Percentiles rank a stretch among this genome's conserved stretches.
Evolutionary conservation across 1,284 basidiomycete genomes (phyloP).

Genomic region (Boletus semigastroideus): DNA sequence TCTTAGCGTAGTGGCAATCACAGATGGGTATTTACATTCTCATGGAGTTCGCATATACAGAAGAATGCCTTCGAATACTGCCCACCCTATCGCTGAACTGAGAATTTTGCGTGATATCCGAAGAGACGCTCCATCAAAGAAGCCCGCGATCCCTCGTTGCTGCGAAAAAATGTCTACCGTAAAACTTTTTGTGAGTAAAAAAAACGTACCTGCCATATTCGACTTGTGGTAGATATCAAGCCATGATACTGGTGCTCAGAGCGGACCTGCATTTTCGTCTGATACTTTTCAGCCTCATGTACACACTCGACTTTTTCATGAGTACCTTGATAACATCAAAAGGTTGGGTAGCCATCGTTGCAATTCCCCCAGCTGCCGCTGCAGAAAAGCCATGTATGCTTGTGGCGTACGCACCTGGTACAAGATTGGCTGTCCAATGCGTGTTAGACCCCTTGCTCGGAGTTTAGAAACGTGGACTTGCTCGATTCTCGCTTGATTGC

Average conservation of each 20-base stretch:
- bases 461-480: constrained; percentile 32
- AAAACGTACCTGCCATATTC: constrained; percentile 65
- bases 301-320: not conserved
- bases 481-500: constrained; percentile 72
- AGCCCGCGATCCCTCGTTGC: constrained; percentile 77
- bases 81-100: constrained; percentile 93
- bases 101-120: constrained; percentile 85
- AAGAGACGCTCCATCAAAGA: constrained; percentile 84
- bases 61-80: constrained; percentile 83
- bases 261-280: constrained; percentile 88
- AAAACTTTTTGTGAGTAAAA: not conserved
- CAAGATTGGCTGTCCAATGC: constrained; percentile 27
- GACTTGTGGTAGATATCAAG: constrained; percentile 58
- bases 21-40: not conserved
- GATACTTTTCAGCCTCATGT: constrained; percentile 11
- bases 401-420: constrained; percentile 42
- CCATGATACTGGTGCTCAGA: constrained; percentile 71
- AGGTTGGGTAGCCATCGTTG: constrained; percentile 83
- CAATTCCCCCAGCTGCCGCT: constrained; percentile 75
- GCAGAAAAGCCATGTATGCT: constrained; percentile 63
- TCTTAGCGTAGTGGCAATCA: constrained; percentile 41
- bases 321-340: constrained; percentile 88
- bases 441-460: constrained; percentile 6
- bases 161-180: not conserved
- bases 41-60: constrained; percentile 50